Conservation (phyloP, 2,329 filamentous ascomycete genomes). For the Aspergillus sp. region DNA sequence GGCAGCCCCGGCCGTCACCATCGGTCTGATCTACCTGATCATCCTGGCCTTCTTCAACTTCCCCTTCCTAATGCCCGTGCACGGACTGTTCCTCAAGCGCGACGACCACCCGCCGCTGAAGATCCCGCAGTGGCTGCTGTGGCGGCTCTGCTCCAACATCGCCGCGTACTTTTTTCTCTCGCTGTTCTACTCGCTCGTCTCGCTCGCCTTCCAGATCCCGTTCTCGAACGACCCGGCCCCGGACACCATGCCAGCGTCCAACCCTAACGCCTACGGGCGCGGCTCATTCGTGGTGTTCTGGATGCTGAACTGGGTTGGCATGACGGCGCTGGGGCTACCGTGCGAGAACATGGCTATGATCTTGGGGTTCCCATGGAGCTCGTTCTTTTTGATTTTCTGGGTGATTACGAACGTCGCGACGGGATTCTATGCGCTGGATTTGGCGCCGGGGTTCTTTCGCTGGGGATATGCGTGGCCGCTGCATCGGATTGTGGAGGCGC, state of each 20-base stretch:
- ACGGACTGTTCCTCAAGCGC: slow-evolving; percentile 55
- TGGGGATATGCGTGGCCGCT: slow-evolving; percentile 66
- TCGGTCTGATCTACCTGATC: slow-evolving; percentile 65
- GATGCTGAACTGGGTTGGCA: slow-evolving; percentile 62
- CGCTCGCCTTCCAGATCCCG: slow-evolving; percentile 61
- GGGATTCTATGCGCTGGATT: slow-evolving; percentile 57
- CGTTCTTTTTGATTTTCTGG: slow-evolving; percentile 66
- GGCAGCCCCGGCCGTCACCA: slow-evolving; percentile 57
- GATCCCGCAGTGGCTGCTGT: slow-evolving; percentile 57
- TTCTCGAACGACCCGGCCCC: slow-evolving; percentile 52
- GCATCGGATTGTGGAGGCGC: slow-evolving; percentile 60
- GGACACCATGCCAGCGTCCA: slow-evolving; percentile 43
- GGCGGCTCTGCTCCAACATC: slow-evolving; percentile 57
- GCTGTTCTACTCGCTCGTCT: slow-evolving; percentile 62
- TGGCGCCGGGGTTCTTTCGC: slow-evolving; percentile 57
- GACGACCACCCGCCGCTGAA: slow-evolving; percentile 54
- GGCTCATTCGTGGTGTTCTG: slow-evolving; percentile 62
- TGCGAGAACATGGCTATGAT: slow-evolving; percentile 66
- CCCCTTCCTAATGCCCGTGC: slow-evolving; percentile 62
- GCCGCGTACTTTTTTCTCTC: slow-evolving; percentile 60
- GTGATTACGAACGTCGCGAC: slow-evolving; percentile 64
- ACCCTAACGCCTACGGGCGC: slow-evolving; percentile 55
- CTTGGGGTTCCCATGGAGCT: slow-evolving; percentile 59
- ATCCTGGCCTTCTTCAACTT: slow-evolving; percentile 67
- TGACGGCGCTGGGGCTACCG: slow-evolving; percentile 61